Evolutionary conservation across 306 rosid species (phyloP), one percentile per base, ranked within the genome.

Genomic region (Malus domestica): DNA sequence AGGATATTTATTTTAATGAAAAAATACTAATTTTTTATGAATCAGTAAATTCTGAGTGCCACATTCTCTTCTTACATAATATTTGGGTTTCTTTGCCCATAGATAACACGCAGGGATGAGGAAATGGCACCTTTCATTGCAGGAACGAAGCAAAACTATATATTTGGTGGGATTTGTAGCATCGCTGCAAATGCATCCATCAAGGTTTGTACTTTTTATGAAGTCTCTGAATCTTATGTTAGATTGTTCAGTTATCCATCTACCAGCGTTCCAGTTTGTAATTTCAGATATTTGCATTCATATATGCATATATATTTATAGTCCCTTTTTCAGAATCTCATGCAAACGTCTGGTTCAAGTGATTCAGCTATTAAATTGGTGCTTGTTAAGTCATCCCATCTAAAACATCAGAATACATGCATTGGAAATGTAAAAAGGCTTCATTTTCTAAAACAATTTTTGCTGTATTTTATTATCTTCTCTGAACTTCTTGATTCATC

Each of bases 81-180:
- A 73, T 72, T 67, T 76, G 68, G 79, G 65, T 57, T 71, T 79
- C 85, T 87, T 59, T 76, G 58, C 82, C 75, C 65, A 62, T 83
- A 96, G 99, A 96, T 96, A 83, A 96, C 96, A 32, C 97, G 92
- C 46, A 82, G 99, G 83, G 99, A 96, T 71, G 99, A 96, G 86
- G 96, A 84, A 79, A 92, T 96, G 91, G 96, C 98, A 62, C 98
- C 99, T 84, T 96, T 96, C 83, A 80, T 96, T 83, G 82, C 93
- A 32, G 89, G 84, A 71, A 68, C 73, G 65, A 96, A 89, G 90
- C 90, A 93, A 66, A 92, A 87, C 84, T 96, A 96, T 86, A 86
- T 96, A 89, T 96, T 89, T 87, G 96, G 98, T 73, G 99, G 99
- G 86, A 96, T 96, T 81, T 92, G 97, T 83, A 82, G 92, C 49